Evolutionary conservation across 2,329 filamentous ascomycete genomes (phyloP).

Genomic region (Grosmannia serpens): DNA sequence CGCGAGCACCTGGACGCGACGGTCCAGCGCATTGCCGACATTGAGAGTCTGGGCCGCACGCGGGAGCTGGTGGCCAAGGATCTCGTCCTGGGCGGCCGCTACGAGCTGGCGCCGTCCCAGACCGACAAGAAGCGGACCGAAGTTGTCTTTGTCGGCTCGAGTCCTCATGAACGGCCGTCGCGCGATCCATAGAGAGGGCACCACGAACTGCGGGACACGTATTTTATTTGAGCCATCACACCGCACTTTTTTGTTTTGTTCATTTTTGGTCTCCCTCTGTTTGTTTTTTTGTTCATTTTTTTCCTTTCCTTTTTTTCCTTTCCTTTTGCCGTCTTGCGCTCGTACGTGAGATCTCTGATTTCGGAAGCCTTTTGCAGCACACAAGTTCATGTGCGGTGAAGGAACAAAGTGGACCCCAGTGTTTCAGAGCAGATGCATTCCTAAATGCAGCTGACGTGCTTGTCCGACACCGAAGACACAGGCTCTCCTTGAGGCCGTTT

Average conservation of each 20-base stretch:
- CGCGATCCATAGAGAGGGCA: background rate
- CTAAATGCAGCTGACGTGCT: background rate
- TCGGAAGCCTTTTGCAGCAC: background rate
- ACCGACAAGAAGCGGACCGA: slow-evolving; percentile 2
- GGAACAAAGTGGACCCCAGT: background rate
- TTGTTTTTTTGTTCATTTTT: background rate
- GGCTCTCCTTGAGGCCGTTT: background rate
- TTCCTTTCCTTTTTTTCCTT: background rate
- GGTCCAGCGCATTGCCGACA: slow-evolving; percentile 74
- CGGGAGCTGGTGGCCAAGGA: slow-evolving; percentile 93
- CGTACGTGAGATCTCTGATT: background rate
- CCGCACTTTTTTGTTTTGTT: no score
- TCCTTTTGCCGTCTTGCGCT: background rate
- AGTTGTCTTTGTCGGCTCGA: slow-evolving; percentile 12
- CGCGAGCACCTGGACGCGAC: slow-evolving; percentile 73
- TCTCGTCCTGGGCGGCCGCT: slow-evolving; percentile 73
- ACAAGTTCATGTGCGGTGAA: background rate
- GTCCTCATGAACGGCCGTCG: slow-evolving; percentile 11
- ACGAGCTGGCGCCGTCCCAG: slow-evolving; percentile 41
- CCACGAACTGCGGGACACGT: background rate
- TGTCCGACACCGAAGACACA: background rate
- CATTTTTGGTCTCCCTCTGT: no score
- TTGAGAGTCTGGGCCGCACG: slow-evolving; percentile 88
- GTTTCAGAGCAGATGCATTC: background rate
- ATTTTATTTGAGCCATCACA: no score